Percentiles rank a stretch among this genome's conserved stretches.
Evolutionary conservation across 768 basidiomycete species (phyloP).

Genomic region (Leccinum variicolor): DNA sequence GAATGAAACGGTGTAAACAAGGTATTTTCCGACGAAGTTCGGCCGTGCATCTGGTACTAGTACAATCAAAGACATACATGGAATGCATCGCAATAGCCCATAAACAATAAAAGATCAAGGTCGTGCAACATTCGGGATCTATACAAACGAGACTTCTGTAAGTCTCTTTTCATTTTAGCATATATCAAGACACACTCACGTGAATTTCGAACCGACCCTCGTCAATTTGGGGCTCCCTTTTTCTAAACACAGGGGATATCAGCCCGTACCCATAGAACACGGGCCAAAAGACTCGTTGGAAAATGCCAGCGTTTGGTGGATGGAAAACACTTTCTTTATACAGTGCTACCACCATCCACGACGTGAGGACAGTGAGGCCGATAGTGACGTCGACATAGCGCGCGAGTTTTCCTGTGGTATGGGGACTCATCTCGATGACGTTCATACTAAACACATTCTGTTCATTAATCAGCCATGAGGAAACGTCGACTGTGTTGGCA

Average conservation of each 20-base stretch:
- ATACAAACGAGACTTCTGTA: neutral
- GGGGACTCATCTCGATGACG: slow-evolving; percentile 28
- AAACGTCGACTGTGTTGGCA: neutral
- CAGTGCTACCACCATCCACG: slow-evolving; percentile 56
- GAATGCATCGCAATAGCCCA: neutral
- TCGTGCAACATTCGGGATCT: neutral
- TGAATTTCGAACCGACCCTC: neutral
- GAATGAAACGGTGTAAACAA: too few relatives aligned
- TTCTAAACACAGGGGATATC: neutral
- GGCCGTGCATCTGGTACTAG: neutral
- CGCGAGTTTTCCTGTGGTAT: slow-evolving; percentile 26
- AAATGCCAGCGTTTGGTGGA: neutral
- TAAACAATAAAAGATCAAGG: neutral
- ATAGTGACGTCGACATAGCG: slow-evolving; percentile 42
- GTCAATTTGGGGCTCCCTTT: neutral
- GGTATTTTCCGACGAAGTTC: too few relatives aligned
- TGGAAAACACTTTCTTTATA: slow-evolving; percentile 31
- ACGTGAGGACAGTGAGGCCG: slow-evolving; percentile 47
- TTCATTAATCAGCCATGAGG: slow-evolving; percentile 12
- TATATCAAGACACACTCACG: slow-evolving; percentile 6
- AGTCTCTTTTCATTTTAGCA: neutral
- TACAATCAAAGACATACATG: slow-evolving; percentile 2
- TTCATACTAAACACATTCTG: slow-evolving; percentile 34
- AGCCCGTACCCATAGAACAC: slow-evolving; percentile 7
- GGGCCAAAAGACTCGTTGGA: slow-evolving; percentile 22